These are phyloP conservation scores for Streptanthus diversifolius DNA, from an alignment of 345 rosid species.

Conservation along the genomic window DNA sequence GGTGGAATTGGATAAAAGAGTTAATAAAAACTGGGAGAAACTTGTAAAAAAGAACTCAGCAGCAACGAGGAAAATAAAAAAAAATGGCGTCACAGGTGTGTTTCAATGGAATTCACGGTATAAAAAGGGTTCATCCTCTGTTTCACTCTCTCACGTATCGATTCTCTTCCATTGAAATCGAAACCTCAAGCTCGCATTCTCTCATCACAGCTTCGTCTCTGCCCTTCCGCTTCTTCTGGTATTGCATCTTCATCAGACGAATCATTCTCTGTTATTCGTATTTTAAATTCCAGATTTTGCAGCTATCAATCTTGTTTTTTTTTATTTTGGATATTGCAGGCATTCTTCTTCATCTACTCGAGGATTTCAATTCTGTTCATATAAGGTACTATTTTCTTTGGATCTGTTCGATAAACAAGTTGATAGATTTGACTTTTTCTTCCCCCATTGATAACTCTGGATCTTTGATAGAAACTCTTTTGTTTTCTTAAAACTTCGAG, in stretches of 20 bases:
- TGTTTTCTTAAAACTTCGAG: background rate
- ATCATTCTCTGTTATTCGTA: background rate
- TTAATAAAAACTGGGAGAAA: constrained; percentile 10
- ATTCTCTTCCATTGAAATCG: constrained; percentile 6
- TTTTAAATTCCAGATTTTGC: background rate
- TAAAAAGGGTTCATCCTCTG: constrained; percentile 45
- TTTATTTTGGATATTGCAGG: constrained; percentile 43
- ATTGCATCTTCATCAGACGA: background rate
- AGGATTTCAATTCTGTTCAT: constrained; percentile 33
- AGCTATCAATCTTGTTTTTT: constrained; percentile 23
- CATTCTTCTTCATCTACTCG: constrained; percentile 32
- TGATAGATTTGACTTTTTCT: background rate
- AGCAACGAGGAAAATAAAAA: background rate
- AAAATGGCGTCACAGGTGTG: constrained; percentile 45
- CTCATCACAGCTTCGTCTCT: constrained; percentile 9
- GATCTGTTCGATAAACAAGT: background rate
- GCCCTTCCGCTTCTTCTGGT: constrained; percentile 19
- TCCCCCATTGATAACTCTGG: background rate
- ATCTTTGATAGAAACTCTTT: background rate
- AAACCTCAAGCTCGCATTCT: background rate
- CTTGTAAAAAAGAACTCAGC: background rate
- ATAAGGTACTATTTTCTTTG: constrained; percentile 40
- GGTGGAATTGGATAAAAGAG: constrained; percentile 13
- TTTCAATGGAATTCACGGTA: constrained; percentile 37
- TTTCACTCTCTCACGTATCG: constrained; percentile 26